Percentiles rank a stretch among this genome's conserved stretches.
Conservation (phyloP, 2,329 filamentous ascomycete species). For the Beauveria asiatica region DNA sequence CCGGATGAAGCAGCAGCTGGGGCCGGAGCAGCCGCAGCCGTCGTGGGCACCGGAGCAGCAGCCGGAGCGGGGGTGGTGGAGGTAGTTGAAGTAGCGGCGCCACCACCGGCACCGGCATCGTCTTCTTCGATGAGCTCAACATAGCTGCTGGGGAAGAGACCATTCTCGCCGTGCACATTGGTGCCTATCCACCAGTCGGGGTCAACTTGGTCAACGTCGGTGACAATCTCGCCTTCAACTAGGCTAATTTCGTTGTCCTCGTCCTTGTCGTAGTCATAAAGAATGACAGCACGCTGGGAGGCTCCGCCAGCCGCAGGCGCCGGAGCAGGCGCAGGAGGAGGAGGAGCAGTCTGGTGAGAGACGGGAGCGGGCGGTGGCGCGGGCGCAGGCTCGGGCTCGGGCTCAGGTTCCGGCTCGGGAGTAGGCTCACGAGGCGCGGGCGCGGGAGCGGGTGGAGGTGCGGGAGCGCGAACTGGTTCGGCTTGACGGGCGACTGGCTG, state of each 20-base stretch:
- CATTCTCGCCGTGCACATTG: slow-evolving; percentile 74
- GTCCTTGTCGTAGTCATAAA: slow-evolving; percentile 95
- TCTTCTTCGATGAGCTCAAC: slow-evolving; percentile 73
- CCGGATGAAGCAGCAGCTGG: slow-evolving; percentile 34
- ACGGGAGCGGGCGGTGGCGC: not conserved
- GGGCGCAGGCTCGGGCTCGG: not conserved
- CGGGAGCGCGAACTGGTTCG: slow-evolving; percentile 6
- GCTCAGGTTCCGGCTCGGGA: slow-evolving; percentile 5
- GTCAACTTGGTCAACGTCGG: slow-evolving; percentile 93
- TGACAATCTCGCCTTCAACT: slow-evolving; percentile 78
- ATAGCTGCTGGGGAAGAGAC: slow-evolving; percentile 95
- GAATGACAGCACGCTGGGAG: slow-evolving; percentile 62
- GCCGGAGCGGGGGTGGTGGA: slow-evolving; percentile 31
- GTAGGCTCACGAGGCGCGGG: slow-evolving; percentile 9
- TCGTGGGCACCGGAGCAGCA: slow-evolving; percentile 21
- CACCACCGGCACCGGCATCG: slow-evolving; percentile 25
- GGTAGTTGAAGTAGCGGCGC: slow-evolving; percentile 22
- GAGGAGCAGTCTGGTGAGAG: not conserved
- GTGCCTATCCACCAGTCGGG: slow-evolving; percentile 98
- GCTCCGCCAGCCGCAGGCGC: slow-evolving; percentile 10
- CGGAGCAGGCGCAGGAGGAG: slow-evolving; percentile 10
- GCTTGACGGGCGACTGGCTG: slow-evolving; percentile 66
- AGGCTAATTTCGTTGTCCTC: slow-evolving; percentile 96
- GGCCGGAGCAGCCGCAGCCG: slow-evolving; percentile 28
- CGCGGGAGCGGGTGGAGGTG: slow-evolving; percentile 8